Conservation (phyloP, 1,284 basidiomycete species). For the Heliocybe sulcata region DNA sequence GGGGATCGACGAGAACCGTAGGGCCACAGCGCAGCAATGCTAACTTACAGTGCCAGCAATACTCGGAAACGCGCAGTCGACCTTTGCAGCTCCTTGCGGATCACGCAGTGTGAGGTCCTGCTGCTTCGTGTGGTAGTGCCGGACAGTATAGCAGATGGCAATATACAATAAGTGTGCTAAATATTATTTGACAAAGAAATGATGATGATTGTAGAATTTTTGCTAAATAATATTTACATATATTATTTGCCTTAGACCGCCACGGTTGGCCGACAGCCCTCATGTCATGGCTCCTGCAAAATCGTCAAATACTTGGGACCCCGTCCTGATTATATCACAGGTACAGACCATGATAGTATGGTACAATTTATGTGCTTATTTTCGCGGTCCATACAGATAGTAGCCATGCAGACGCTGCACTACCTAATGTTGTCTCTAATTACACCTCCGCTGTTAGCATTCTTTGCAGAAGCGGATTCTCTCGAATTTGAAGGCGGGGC, state of each 20-base stretch:
- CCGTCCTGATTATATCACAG: constrained; percentile 67
- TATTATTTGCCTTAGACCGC: background rate
- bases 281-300: constrained; percentile 7
- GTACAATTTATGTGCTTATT: constrained; percentile 1
- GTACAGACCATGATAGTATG: constrained; percentile 21
- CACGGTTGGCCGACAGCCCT: background rate
- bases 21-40: too few species aligned
- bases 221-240: background rate
- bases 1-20: too few species aligned
- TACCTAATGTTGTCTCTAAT: constrained; percentile 84
- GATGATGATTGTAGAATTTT: too few species aligned
- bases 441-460: constrained; percentile 71
- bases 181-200: too few species aligned
- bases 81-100: too few species aligned
- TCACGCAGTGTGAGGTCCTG: too few species aligned
- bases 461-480: constrained; percentile 70
- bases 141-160: too few species aligned
- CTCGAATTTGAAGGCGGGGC: constrained; percentile 84
- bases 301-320: constrained; percentile 55
- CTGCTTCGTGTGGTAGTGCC: too few species aligned
- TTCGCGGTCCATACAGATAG: constrained; percentile 50
- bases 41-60: too few species aligned
- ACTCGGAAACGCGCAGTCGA: too few species aligned
- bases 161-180: too few species aligned
- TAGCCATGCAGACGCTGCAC: constrained; percentile 87